Base-by-base conservation (phyloP, 2,329 filamentous ascomycete species). In the Ambrosiella xylebori region DNA sequence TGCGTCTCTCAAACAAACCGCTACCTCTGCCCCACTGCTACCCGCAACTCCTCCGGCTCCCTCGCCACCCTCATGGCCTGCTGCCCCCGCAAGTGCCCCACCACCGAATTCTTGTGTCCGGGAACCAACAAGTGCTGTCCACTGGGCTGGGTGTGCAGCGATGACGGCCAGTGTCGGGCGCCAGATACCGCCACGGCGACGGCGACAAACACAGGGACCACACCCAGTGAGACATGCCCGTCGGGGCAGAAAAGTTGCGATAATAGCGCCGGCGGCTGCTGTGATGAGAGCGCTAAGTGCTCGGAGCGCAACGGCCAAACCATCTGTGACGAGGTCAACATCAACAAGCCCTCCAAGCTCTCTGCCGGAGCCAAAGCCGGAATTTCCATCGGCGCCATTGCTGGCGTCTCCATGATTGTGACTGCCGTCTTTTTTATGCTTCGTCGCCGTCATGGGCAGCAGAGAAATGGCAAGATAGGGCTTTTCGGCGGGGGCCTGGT, bases 361-460 rank as follows among this genome's bases (percentile, higher is more conserved):
- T 74, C 75, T 1, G 19, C 12, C 1, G 77, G 74, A 0, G 78
- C 76, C 1, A 79, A 76, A 63, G 77, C 75, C 0, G 79, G 79
- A 1, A 75, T 83, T n/a, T 78, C 74, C 5, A 70, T 76, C 0
- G 79, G 77, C 15, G 72, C 76, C 2, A 71, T 75, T 1, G 65
- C 76, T 0, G 74, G 68, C 36, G 67, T 77, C 41, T 75, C 70
- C 2, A 64, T 64, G 2, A 61, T 73, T 13, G 69, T 71, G 0
- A 57, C 58, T 8, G 56, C 50, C 0, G 15, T 51, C 3, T 60
- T 56, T 15, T 78, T 73, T 59, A 58, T 78, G n/a, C n/a, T 47
- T 47, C 11, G 44, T 8, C 44, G 44, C n/a, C 11, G 44, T 11
- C 47, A 11, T 19, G 17, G 27, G 47, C 1, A 8, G 47, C 17